phyloP scores from a whole-genome alignment of 768 basidiomycete genomes.

The Hericium coralloides region DNA sequence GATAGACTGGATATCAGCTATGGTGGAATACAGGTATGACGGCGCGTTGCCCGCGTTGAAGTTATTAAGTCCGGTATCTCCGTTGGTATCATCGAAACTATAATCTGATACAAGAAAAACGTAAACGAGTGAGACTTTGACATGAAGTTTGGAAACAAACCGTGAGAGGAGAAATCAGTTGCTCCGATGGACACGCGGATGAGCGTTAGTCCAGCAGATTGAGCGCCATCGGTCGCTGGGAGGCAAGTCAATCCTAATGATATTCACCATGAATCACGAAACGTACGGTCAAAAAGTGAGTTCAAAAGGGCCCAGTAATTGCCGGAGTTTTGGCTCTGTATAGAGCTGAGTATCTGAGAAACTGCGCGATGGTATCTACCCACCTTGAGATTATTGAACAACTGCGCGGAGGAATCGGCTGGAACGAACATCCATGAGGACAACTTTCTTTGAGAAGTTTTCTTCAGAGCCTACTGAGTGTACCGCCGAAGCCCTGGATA shows the following conservation, averaged over 20 bases:
- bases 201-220: conserved; percentile 60
- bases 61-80: conserved; percentile 46
- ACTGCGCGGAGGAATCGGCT: conserved; percentile 67
- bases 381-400: conserved; percentile 61
- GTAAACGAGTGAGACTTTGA: background rate
- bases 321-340: conserved; percentile 28
- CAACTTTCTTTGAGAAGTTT: background rate
- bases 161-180: conserved; percentile 56
- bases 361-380: conserved; percentile 22
- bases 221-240: conserved; percentile 45
- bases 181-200: conserved; percentile 66
- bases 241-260: background rate
- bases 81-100: conserved; percentile 53
- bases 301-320: conserved; percentile 53
- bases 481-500: conserved; percentile 59
- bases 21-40: conserved; percentile 50
- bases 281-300: conserved; percentile 44
- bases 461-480: conserved; percentile 39
- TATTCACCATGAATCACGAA: background rate
- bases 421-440: conserved; percentile 2
- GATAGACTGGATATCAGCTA: conserved; percentile 54
- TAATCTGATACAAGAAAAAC: conserved; percentile 35
- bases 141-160: conserved; percentile 24
- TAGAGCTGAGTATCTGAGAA: too few relatives aligned
- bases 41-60: conserved; percentile 56